Evolutionary conservation across 768 basidiomycete genomes (phyloP).

Genomic region (Serendipita indica): DNA sequence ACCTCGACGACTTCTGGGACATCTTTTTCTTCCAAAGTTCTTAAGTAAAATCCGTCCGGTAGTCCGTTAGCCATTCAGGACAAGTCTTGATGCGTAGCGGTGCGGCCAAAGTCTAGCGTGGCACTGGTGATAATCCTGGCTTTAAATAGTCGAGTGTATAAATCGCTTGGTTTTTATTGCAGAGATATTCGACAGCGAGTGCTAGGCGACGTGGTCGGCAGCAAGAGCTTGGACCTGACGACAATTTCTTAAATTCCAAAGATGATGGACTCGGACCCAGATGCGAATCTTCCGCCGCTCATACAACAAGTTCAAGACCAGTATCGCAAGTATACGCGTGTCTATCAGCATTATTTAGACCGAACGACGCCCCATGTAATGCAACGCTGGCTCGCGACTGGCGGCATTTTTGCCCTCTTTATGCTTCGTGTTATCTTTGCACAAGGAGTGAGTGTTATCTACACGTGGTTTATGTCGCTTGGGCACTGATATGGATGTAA

Average conservation of each 20-base stretch:
- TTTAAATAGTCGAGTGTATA: too few relatives aligned
- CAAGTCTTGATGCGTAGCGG: too few relatives aligned
- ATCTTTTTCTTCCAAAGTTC: not conserved
- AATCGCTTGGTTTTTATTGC: too few relatives aligned
- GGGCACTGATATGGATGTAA: slow-evolving; percentile 15
- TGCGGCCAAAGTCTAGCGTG: too few relatives aligned
- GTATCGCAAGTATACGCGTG: slow-evolving; percentile 26
- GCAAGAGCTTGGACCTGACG: slow-evolving; percentile 3
- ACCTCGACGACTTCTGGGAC: slow-evolving; percentile 4
- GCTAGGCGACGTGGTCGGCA: not conserved
- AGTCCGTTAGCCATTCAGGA: not conserved
- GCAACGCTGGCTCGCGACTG: slow-evolving; percentile 77
- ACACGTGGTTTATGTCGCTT: slow-evolving; percentile 8
- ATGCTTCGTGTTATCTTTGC: slow-evolving; percentile 71
- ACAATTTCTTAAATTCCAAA: slow-evolving; percentile 4
- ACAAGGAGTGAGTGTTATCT: slow-evolving; percentile 64
- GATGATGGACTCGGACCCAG: slow-evolving; percentile 10
- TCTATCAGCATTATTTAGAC: slow-evolving; percentile 83
- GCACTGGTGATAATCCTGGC: too few relatives aligned
- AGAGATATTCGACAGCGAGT: too few relatives aligned
- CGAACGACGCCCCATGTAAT: slow-evolving; percentile 78
- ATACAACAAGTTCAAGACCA: slow-evolving; percentile 15
- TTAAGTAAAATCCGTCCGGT: slow-evolving; percentile 1
- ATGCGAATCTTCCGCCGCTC: slow-evolving; percentile 10
- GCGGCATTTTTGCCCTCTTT: slow-evolving; percentile 58